A percentile compares a stretch with the other conserved stretches of the same genome.
Evolutionary conservation across 1,284 basidiomycete species (phyloP).

Genomic region (Trichosporon sp.): DNA sequence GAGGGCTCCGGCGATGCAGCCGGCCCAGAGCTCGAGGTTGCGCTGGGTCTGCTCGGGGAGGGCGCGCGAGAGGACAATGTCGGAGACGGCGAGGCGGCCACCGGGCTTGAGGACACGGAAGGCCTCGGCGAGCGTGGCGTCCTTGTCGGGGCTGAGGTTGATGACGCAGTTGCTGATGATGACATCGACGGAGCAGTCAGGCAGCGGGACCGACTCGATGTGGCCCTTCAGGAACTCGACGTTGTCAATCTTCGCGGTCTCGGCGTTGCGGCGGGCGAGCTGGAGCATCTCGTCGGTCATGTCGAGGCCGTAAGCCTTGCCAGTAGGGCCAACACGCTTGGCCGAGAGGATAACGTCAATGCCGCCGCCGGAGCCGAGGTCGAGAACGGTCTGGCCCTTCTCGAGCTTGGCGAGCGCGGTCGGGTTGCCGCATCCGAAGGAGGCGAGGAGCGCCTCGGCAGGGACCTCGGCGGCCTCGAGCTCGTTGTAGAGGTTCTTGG

Average conservation of each 20-base stretch:
- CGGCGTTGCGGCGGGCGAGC: conserved; percentile 51
- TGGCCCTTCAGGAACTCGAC: conserved; percentile 54
- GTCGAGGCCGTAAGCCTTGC: conserved; percentile 57
- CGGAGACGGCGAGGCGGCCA: conserved; percentile 78
- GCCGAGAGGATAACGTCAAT: conserved; percentile 58
- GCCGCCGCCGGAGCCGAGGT: conserved; percentile 58
- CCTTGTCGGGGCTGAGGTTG: conserved; percentile 54
- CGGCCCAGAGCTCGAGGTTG: conserved; percentile 22
- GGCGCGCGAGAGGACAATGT: conserved; percentile 23
- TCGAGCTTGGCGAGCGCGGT: conserved; percentile 19
- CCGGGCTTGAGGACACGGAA: conserved; percentile 95
- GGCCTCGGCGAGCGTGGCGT: conserved; percentile 66
- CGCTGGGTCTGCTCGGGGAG: conserved; percentile 7
- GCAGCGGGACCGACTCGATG: conserved; percentile 53
- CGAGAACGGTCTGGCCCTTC: conserved; percentile 57
- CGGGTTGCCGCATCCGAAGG: conserved; percentile 24
- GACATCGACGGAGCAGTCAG: conserved; percentile 54
- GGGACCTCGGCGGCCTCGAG: conserved; percentile 17
- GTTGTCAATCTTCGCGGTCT: conserved; percentile 46
- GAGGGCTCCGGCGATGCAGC: conserved; percentile 22
- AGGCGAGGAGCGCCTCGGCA: conserved; percentile 19
- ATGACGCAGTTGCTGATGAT: conserved; percentile 59
- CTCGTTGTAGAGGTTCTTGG: conserved; percentile 17
- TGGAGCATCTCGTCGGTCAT: conserved; percentile 45
- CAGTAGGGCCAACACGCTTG: conserved; percentile 53